Percentiles rank a stretch among this genome's conserved stretches.
These are phyloP conservation scores for Verticillium longisporum DNA, from an alignment of 2,329 filamentous ascomycete genomes.

Conservation along the genomic window DNA sequence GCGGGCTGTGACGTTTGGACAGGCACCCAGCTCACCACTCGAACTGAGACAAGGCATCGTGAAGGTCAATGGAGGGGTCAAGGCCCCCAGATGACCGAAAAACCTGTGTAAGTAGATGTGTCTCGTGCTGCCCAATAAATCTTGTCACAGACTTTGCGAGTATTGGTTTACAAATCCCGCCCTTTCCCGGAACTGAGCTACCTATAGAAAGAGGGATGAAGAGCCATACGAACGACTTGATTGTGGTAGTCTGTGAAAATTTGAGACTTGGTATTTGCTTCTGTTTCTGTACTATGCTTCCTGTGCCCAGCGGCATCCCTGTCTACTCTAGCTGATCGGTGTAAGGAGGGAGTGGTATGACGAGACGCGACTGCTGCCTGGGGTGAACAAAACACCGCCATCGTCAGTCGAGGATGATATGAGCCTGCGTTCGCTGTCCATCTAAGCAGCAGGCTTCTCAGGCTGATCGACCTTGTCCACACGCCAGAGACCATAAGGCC, in stretches of 20 bases:
- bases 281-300: background rate
- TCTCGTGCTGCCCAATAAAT: too few species aligned
- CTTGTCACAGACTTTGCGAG: too few species aligned
- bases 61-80: too few species aligned
- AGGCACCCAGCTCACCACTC: too few species aligned
- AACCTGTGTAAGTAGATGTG: too few species aligned
- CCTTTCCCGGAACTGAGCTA: too few species aligned
- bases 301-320: background rate
- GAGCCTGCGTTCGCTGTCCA: background rate
- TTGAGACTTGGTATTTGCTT: background rate
- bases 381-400: background rate
- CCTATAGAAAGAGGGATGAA: too few species aligned
- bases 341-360: background rate
- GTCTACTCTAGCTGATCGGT: background rate
- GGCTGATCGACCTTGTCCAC: slow-evolving; percentile 22
- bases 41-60: too few species aligned
- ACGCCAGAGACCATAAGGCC: slow-evolving; percentile 58
- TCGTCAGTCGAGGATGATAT: background rate
- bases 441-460: background rate
- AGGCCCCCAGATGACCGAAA: too few species aligned
- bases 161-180: too few species aligned
- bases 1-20: too few species aligned
- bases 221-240: background rate
- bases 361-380: background rate
- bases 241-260: background rate